Evolutionary conservation across 305 asterid genomes (phyloP).

Genomic region (Rubia balearica): DNA sequence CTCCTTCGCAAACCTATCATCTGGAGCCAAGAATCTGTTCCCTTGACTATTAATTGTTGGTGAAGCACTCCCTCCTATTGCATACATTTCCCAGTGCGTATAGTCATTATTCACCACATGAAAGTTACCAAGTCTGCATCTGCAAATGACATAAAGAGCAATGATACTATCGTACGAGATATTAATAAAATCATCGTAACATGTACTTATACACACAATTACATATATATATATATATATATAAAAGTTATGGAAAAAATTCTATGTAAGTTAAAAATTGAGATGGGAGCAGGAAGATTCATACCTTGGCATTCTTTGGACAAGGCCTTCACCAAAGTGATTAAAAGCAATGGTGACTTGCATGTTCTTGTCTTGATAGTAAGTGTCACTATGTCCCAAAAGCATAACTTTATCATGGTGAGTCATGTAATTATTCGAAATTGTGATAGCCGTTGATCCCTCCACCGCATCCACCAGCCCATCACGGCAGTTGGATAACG

Average conservation of each 20-base stretch:
- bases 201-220: too few species aligned
- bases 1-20: conserved; percentile 46
- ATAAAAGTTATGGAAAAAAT: too few species aligned
- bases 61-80: conserved; percentile 83
- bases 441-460: conserved; percentile 34
- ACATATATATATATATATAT: too few species aligned
- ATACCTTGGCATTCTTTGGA: too few species aligned
- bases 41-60: conserved; percentile 97
- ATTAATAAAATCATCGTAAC: too few species aligned
- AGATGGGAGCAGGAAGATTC: too few species aligned
- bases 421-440: conserved; percentile 31
- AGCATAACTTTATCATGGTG: conserved; percentile 24
- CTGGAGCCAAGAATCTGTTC: conserved; percentile 69
- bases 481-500: conserved; percentile 30
- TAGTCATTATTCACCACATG: conserved; percentile 95
- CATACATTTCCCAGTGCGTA: conserved; percentile 98
- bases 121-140: conserved; percentile 87
- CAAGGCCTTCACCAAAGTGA: too few species aligned
- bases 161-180: too few species aligned
- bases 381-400: too few species aligned
- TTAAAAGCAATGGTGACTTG: too few species aligned
- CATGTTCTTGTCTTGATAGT: too few species aligned
- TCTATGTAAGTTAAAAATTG: too few species aligned
- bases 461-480: conserved; percentile 27
- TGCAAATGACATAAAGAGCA: conserved; percentile 14